Evolutionary conservation across 345 rosid species (phyloP), one percentile per base, ranked within the genome.

Genomic region (Luvunga scandens): DNA sequence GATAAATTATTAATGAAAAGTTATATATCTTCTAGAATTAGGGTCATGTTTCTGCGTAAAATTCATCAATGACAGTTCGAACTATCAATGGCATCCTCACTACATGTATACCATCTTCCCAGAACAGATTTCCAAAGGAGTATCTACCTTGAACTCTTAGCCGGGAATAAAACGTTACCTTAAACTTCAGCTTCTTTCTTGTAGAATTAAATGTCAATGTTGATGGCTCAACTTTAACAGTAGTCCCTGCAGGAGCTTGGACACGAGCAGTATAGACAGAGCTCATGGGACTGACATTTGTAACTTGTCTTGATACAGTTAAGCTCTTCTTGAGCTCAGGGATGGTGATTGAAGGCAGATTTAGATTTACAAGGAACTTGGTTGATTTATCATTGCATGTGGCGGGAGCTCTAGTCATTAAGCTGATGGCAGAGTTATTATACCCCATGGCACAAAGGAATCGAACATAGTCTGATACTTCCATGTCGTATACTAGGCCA

Each of bases 311-410:
- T 12, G 88, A 78, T 38, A 89, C 81, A 1, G 83, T 87, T 64
- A 90, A 12, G 62, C 71, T 78, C 19, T 81, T 77, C 81, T 83
- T 87, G 34, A 92, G 90, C 71, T 88, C 86, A 9, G 91, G 92
- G 71, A 92, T 83, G 73, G 92, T 83, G 67, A 92, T 86, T 27
- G 98, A 89, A 55, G 97, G 95, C 73, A 89, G 66, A 82, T 92
- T 91, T 2, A 91, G 85, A 79, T 91, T 88, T 42, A 79, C 69
- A 55, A 90, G 85, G 75, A 82, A 82, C 75, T 79, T 83, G 69
- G 70, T 71, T 68, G 90, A 84, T 71, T 84, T 78, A 63, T 13
- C 50, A 45, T 57, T 75, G 86, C 98, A 94, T n/a, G 69, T 65
- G 19, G 89, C 65, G 45, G 6, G 75, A 68, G 78, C 56, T 34